Base-by-base conservation (phyloP, 2,329 filamentous ascomycete species). In the Fusarium buxicola region DNA sequence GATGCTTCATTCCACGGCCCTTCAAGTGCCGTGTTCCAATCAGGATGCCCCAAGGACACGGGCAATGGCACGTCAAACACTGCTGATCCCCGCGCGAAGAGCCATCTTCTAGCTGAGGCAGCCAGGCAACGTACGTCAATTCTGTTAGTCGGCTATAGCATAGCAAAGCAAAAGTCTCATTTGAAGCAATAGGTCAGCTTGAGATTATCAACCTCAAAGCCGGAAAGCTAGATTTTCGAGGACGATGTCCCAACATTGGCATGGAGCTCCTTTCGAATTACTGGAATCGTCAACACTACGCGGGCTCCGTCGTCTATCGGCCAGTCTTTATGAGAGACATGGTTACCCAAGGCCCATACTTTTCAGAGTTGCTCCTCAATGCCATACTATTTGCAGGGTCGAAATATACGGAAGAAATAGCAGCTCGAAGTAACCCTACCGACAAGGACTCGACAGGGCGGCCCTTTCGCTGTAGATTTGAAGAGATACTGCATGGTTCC, bases 301-400 rank as follows among this genome's bases (percentile, higher is more conserved):
- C 78, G 0, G 56, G 56, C 2, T 32, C 57, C 2, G 73, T 84
- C 38, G 81, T 80, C 1, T 85, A 86, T 66, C 79, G 84, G 0
- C 80, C 84, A 1, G 80, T 77, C 0, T 84, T 86, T 41, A 84
- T 83, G 80, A 68, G 80, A 3, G 79, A 81, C 63, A 82, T 85
- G 83, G 83, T 82, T 41, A 79, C 79, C 40, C 72, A 76, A 7
- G 85, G 85, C 0, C 82, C 81, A 0, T 86, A 86, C 66, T 87
- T 85, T 58, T 86, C 84, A 1, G 81, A 84, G 40, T 73, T 84
- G 2, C 75, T 87, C 2, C 73, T 87, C 3, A 85, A 86, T 60
- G 83, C 84, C 1, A 81, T 87, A 1, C 78, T 82, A 47, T 81
- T 7, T 76, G 77, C 49, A 61, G 81, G 52, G 0, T 62, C 58